Base-by-base conservation (phyloP, 139 green algal genomes). In the Chlamydomonas eustigma region DNA sequence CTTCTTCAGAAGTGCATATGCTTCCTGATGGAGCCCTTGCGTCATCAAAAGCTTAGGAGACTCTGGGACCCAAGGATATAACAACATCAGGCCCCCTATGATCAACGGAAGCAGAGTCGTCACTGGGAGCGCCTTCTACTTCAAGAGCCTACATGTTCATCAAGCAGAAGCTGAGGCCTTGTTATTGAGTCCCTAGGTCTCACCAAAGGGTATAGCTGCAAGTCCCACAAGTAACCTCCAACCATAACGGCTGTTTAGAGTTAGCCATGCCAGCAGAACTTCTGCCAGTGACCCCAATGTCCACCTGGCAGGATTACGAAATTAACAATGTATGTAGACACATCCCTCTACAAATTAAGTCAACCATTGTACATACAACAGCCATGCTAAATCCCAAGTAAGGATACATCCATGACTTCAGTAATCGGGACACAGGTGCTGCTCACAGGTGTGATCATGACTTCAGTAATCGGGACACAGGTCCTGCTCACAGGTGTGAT, bases 291-390 rank as follows among this genome's bases (percentile, higher is more conserved):
- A 37, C 25, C 58, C 58, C 25, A 70, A 32, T 35, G 58, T 70
- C 58, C 58, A 70, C 58, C 58, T 70, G 58, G 12, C 44, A 58
- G 12, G n/a, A n/a, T n/a, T n/a, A n/a, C n/a, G n/a, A n/a, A n/a
- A n/a, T n/a, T n/a, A n/a, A n/a, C n/a, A n/a, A n/a, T n/a, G n/a
- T n/a, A n/a, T n/a, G n/a, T n/a, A n/a, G n/a, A n/a, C n/a, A n/a
- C n/a, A n/a, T n/a, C n/a, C n/a, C n/a, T n/a, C n/a, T n/a, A n/a
- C n/a, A n/a, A n/a, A n/a, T n/a, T n/a, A n/a, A n/a, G n/a, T n/a
- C n/a, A n/a, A n/a, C n/a, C n/a, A n/a, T n/a, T n/a, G n/a, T n/a
- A n/a, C n/a, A n/a, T n/a, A n/a, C n/a, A n/a, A n/a, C n/a, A n/a
- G n/a, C n/a, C n/a, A n/a, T n/a, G n/a, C n/a, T n/a, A n/a, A n/a